Evolutionary conservation across 179 eudicot genomes (phyloP).

Genomic region (Sideroxylon spinosum): DNA sequence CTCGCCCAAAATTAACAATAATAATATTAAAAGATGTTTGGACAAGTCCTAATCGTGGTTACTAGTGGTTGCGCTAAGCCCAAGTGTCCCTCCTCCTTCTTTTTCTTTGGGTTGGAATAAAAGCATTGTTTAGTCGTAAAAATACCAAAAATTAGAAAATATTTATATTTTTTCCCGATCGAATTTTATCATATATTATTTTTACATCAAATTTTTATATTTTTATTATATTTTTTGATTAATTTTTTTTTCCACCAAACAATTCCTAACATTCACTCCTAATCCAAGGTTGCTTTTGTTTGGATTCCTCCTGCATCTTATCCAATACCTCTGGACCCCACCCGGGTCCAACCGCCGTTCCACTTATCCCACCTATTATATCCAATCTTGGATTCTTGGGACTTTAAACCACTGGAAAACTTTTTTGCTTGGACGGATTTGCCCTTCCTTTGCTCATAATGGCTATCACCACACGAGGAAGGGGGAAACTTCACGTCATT

Average conservation of each 20-base stretch:
- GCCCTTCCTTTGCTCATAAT: not conserved
- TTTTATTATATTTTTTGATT: too few relatives aligned
- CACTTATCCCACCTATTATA: not conserved
- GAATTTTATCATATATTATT: too few relatives aligned
- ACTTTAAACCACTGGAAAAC: not conserved
- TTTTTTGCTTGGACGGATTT: constrained; percentile 1
- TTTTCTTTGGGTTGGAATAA: not conserved
- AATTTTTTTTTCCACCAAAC: too few relatives aligned
- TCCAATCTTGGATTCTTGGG: not conserved
- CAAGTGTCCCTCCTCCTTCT: not conserved
- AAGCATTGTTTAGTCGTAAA: too few relatives aligned
- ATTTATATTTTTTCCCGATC: too few relatives aligned
- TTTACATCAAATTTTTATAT: too few relatives aligned
- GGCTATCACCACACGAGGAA: not conserved
- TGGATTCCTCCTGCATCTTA: constrained; percentile 1
- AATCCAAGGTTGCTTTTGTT: not conserved
- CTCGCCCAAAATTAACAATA: too few relatives aligned
- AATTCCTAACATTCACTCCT: too few relatives aligned
- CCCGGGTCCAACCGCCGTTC: not conserved
- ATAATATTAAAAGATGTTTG: not conserved
- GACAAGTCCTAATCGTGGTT: not conserved
- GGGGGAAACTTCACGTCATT: not conserved
- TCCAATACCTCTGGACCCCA: not conserved
- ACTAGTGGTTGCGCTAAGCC: too few relatives aligned
- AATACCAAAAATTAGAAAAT: too few relatives aligned